These are phyloP conservation scores for Cryphonectria naterciae DNA, from an alignment of 2,329 filamentous ascomycete species.

Conservation along the genomic window DNA sequence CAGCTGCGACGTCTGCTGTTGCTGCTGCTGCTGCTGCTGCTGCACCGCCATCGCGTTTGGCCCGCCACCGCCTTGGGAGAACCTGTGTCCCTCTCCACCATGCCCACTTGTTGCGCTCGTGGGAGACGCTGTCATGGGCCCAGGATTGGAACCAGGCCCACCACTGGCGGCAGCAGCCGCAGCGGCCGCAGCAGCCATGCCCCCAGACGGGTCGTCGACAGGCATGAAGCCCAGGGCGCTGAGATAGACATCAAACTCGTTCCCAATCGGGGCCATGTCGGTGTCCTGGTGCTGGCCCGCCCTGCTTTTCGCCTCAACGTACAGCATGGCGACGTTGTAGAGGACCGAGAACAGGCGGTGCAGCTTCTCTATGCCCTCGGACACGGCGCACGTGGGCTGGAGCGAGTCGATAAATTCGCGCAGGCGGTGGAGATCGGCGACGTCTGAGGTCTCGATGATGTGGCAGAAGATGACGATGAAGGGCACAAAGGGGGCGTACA, in stretches of 20 bases:
- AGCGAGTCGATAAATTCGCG: constrained; percentile 61
- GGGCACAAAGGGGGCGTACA: constrained; percentile 62
- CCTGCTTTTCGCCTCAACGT: constrained; percentile 62
- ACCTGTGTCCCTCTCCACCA: constrained; percentile 23
- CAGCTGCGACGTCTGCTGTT: constrained; percentile 48
- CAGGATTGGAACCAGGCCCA: constrained; percentile 17
- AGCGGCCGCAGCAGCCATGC: neutral
- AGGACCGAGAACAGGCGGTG: constrained; percentile 67
- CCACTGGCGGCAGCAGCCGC: constrained; percentile 27
- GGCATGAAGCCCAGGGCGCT: constrained; percentile 66
- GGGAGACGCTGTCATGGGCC: constrained; percentile 14
- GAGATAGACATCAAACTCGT: constrained; percentile 68
- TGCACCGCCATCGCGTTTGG: constrained; percentile 26
- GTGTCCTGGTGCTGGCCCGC: constrained; percentile 56
- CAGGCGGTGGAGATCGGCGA: constrained; percentile 58
- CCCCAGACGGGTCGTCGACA: constrained; percentile 29
- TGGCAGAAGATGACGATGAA: constrained; percentile 65
- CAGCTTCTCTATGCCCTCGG: constrained; percentile 63
- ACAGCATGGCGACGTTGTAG: constrained; percentile 62
- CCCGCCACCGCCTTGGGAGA: constrained; percentile 11
- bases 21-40: neutral
- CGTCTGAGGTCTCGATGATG: constrained; percentile 57
- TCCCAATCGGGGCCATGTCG: constrained; percentile 53
- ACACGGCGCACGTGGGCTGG: constrained; percentile 53
- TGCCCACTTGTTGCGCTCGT: constrained; percentile 7